phyloP scores from a whole-genome alignment of 805 yeast species.

The Wickerhamiella hasegawae region DNA sequence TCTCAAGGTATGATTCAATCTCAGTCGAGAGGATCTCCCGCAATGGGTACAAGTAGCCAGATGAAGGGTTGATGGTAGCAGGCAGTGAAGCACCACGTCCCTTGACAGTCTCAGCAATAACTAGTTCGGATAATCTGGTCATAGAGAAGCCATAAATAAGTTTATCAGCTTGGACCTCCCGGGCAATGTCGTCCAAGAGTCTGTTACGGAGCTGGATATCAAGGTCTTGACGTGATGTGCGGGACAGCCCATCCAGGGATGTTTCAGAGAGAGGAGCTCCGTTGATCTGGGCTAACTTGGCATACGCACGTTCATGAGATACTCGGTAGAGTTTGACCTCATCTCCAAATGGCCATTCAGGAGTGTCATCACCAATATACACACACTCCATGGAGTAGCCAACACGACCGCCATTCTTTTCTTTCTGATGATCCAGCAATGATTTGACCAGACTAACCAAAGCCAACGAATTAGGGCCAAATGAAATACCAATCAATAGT shows the following conservation, averaged over 20 bases:
- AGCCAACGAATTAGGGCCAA: conserved; percentile 53
- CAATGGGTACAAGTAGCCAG: conserved; percentile 33
- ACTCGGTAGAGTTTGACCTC: conserved; percentile 13
- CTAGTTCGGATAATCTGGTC: conserved; percentile 69
- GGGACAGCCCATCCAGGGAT: conserved; percentile 11
- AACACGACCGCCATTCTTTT: conserved; percentile 43
- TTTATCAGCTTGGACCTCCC: conserved; percentile 31
- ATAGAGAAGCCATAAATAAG: conserved; percentile 60
- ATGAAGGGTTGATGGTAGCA: conserved; percentile 14
- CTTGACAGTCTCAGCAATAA: conserved; percentile 63
- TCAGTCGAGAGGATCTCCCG: conserved; percentile 63
- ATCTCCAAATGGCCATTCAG: conserved; percentile 16
- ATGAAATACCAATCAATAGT: conserved; percentile 45
- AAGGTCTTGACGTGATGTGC: conserved; percentile 55
- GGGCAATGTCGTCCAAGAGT: conserved; percentile 33
- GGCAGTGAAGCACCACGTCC: conserved; percentile 71
- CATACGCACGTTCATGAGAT: conserved; percentile 15
- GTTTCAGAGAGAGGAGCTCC: conserved; percentile 8
- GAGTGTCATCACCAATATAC: conserved; percentile 24
- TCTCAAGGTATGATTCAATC: conserved; percentile 35
- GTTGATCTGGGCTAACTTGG: conserved; percentile 6
- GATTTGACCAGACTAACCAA: conserved; percentile 50
- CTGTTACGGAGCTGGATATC: conserved; percentile 31
- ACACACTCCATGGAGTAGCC: conserved; percentile 51
- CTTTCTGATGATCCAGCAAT: conserved; percentile 43